Evolutionary conservation across 768 basidiomycete species (phyloP).

Genomic region (Strobilomyces confusus): DNA sequence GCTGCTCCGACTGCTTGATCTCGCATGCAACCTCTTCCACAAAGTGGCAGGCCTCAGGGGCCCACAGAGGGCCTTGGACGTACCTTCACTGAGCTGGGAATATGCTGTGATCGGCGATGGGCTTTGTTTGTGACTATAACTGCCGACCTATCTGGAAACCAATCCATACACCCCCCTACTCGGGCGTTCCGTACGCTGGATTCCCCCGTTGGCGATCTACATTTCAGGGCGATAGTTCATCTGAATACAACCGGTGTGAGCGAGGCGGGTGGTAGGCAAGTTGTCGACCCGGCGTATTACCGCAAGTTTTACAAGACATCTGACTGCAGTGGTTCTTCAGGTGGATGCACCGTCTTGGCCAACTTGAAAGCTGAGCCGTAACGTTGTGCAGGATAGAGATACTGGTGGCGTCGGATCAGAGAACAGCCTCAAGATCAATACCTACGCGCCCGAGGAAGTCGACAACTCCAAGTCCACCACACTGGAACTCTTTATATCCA

Average conservation of each 20-base stretch:
- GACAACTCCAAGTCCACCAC: conserved; percentile 43
- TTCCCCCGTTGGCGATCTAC: conserved; percentile 39
- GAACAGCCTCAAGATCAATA: conserved; percentile 65
- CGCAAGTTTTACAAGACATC: conserved; percentile 57
- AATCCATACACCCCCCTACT: conserved; percentile 47
- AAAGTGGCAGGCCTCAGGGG: conserved; percentile 42
- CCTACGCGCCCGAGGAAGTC: conserved; percentile 51
- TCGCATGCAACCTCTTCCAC: conserved; percentile 43
- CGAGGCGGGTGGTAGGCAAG: conserved; percentile 30
- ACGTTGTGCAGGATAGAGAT: conserved; percentile 33
- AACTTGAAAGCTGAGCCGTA: not conserved
- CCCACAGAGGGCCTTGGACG: not conserved
- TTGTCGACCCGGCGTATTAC: conserved; percentile 51
- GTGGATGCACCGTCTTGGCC: not conserved
- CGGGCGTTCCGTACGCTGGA: conserved; percentile 46
- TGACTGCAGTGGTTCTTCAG: conserved; percentile 15
- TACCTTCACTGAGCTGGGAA: no score
- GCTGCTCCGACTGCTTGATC: conserved; percentile 44
- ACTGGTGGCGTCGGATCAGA: conserved; percentile 63
- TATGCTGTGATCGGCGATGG: no score
- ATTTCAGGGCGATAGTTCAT: conserved; percentile 47
- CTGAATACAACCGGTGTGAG: conserved; percentile 46
- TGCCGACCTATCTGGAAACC: conserved; percentile 51
- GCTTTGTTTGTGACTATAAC: no score
- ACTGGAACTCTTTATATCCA: conserved; percentile 41